Percentiles rank a stretch among this genome's conserved stretches.
Conservation (phyloP, 208 protist species). For the Wallacemonas sp. region DNA sequence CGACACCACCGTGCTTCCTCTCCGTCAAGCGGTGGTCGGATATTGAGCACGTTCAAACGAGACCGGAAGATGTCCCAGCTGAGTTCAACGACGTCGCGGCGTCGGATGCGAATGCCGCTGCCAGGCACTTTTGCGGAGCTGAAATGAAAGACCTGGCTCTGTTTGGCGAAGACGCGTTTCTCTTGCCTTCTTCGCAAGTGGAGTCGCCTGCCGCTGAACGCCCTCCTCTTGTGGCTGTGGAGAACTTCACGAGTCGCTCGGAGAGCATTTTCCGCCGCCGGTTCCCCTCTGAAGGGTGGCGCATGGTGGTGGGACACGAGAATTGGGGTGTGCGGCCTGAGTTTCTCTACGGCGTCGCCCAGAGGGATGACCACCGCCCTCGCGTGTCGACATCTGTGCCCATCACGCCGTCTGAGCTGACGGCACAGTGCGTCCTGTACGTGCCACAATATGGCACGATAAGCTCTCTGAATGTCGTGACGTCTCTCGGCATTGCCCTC, state of each 20-base stretch:
- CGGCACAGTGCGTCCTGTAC: constrained; percentile 56
- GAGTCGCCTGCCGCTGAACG: neutral
- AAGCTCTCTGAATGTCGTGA: constrained; percentile 90
- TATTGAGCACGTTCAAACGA: constrained; percentile 61
- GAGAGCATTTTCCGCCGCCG: constrained; percentile 62
- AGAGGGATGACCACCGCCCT: neutral
- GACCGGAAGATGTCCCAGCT: neutral
- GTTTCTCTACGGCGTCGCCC: constrained; percentile 26
- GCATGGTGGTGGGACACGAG: constrained; percentile 83
- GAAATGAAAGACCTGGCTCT: constrained; percentile 16
- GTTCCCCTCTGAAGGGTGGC: constrained; percentile 27
- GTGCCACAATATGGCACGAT: constrained; percentile 91
- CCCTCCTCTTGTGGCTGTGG: constrained; percentile 65
- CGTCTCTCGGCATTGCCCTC: constrained; percentile 78
- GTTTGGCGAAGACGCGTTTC: constrained; percentile 42
- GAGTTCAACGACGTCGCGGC: neutral
- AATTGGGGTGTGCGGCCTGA: constrained; percentile 74
- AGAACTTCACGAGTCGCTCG: constrained; percentile 77
- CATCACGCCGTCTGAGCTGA: neutral
- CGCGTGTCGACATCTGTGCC: neutral
- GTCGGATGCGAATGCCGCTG: neutral
- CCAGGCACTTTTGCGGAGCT: neutral
- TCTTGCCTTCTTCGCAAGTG: constrained; percentile 10
- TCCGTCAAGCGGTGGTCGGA: constrained; percentile 31
- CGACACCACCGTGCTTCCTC: constrained; percentile 61